phyloP scores from a whole-genome alignment of 2,329 filamentous ascomycete species.

The Cordyceps cateniannulata region DNA sequence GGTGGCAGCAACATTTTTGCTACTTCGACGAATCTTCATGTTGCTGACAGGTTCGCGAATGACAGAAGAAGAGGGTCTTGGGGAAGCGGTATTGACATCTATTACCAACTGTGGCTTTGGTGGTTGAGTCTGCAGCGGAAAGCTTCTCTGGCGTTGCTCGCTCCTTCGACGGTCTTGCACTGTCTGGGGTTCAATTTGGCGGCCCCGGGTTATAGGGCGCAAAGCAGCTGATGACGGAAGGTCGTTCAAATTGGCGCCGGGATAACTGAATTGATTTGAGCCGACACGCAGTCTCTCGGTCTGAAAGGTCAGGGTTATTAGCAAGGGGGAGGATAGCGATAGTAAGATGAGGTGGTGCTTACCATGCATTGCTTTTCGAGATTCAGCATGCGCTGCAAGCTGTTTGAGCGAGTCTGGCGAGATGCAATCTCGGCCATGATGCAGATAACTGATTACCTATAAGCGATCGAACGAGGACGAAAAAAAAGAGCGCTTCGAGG shows the following conservation, averaged over 20 bases:
- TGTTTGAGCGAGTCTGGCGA: conserved; percentile 32
- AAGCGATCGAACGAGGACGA: background rate
- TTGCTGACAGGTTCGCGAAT: background rate
- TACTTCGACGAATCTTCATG: conserved; percentile 3
- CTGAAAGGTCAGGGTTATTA: background rate
- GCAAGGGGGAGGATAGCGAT: background rate
- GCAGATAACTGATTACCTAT: background rate
- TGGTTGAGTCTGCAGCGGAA: conserved; percentile 4
- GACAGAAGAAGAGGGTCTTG: background rate
- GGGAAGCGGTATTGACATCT: conserved; percentile 3
- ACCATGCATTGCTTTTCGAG: conserved; percentile 54
- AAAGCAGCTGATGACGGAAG: background rate
- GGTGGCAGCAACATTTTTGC: background rate
- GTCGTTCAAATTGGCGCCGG: background rate
- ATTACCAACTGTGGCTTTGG: conserved; percentile 7
- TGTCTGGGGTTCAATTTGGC: background rate
- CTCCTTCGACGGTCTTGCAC: conserved; percentile 6
- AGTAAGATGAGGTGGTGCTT: conserved; percentile 21
- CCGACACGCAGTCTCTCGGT: conserved; percentile 10
- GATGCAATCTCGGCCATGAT: conserved; percentile 6
- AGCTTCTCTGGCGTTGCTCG: conserved; percentile 7
- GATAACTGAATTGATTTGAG: background rate
- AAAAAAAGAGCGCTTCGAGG: background rate
- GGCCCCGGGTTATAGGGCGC: background rate
- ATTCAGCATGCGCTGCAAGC: conserved; percentile 53